Evolutionary conservation across 805 yeast species (phyloP).

Genomic region (Sungouiella thailandica): DNA sequence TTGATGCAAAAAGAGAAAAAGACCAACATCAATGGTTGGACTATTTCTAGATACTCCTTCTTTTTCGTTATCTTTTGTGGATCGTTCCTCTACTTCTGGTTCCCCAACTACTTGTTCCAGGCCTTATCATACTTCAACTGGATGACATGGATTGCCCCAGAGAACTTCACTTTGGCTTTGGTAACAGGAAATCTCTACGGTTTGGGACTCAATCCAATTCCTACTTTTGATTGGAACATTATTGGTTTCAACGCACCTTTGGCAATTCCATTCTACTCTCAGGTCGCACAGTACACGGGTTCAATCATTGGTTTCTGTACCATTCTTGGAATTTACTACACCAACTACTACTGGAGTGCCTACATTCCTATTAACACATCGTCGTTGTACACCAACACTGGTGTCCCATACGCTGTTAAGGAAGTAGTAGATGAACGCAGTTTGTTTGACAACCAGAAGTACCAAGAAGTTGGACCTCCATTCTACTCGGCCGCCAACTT

Average conservation of each 20-base stretch:
- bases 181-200: constrained; percentile 47
- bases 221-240: constrained; percentile 51
- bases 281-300: constrained; percentile 21
- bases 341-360: constrained; percentile 25
- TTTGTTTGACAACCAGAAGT: constrained; percentile 14
- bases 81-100: constrained; percentile 41
- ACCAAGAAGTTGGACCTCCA: constrained; percentile 18
- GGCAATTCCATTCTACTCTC: constrained; percentile 26
- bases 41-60: constrained; percentile 29
- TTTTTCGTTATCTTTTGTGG: constrained; percentile 16
- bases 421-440: constrained; percentile 10
- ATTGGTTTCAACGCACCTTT: constrained; percentile 26
- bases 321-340: constrained; percentile 24
- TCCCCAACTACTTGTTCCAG: constrained; percentile 39
- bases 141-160: constrained; percentile 56
- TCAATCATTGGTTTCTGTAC: constrained; percentile 17
- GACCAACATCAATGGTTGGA: constrained; percentile 28
- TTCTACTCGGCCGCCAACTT: constrained; percentile 20
- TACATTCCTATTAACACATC: constrained; percentile 23
- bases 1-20: constrained; percentile 28
- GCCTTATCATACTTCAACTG: constrained; percentile 46
- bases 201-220: constrained; percentile 49
- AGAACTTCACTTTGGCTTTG: constrained; percentile 42
- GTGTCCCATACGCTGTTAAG: constrained; percentile 17
- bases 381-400: constrained; percentile 21